phyloP scores from a whole-genome alignment of 1,139 yeast species.

The Hanseniaspora sp. region DNA sequence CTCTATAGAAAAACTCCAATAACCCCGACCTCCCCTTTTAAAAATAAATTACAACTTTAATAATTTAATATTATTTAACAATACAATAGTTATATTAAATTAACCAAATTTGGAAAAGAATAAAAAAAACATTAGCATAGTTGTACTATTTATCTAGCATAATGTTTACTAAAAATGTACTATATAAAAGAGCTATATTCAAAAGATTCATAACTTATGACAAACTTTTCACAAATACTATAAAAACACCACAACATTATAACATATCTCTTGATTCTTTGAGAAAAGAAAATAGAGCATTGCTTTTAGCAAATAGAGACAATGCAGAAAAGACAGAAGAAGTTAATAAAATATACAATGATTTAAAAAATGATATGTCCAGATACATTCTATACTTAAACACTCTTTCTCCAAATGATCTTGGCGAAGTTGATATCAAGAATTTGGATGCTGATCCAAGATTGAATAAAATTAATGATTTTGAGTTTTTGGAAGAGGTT shows the following conservation, averaged over 20 bases:
- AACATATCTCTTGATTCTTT: conserved; percentile 43
- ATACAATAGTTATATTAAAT: no score
- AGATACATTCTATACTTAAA: conserved; percentile 9
- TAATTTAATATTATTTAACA: no score
- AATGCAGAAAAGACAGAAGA: conserved; percentile 1
- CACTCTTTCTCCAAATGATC: neutral
- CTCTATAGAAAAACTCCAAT: no score
- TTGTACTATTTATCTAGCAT: no score
- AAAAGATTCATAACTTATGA: conserved; percentile 5
- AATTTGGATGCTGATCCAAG: conserved; percentile 9
- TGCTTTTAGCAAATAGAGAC: conserved; percentile 32
- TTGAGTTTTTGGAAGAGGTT: conserved; percentile 12
- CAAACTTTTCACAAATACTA: conserved; percentile 4
- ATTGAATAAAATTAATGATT: conserved; percentile 7
- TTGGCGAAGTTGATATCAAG: neutral
- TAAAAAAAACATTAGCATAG: no score
- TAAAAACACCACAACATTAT: conserved; percentile 16
- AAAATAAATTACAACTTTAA: no score
- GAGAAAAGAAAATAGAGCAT: conserved; percentile 58
- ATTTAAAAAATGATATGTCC: neutral
- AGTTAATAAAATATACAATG: conserved; percentile 6
- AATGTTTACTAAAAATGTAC: no score
- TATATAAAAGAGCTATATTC: neutral
- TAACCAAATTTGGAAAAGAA: no score
- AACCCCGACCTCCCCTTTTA: no score